These are phyloP conservation scores for Ophiosphaerella herpotricha DNA, from an alignment of 2,329 filamentous ascomycete species.

Conservation along the genomic window DNA sequence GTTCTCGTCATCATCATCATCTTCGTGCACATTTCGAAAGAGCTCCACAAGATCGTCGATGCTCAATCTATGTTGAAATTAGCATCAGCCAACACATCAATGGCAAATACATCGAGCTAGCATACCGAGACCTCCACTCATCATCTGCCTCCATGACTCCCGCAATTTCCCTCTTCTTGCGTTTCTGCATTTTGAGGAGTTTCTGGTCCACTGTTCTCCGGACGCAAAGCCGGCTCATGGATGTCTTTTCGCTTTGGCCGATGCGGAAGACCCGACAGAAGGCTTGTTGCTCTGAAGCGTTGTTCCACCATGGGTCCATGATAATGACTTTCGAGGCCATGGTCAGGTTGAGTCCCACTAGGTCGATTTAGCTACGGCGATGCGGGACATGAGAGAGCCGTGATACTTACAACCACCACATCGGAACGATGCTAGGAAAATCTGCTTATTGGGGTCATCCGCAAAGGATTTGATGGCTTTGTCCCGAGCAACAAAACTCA, in stretches of 20 bases:
- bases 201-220: slow-evolving; percentile 62
- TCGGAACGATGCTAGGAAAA: slow-evolving; percentile 62
- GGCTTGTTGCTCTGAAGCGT: slow-evolving; percentile 64
- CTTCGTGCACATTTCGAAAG: slow-evolving; percentile 31
- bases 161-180: slow-evolving; percentile 56
- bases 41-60: slow-evolving; percentile 51
- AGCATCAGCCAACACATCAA: not conserved
- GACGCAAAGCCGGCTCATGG: slow-evolving; percentile 63
- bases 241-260: slow-evolving; percentile 65
- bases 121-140: slow-evolving; percentile 4
- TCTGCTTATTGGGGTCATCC: slow-evolving; percentile 42
- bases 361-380: too few relatives aligned
- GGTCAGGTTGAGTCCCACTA: slow-evolving; percentile 61
- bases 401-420: slow-evolving; percentile 55
- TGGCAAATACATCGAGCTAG: not conserved
- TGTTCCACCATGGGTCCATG: slow-evolving; percentile 64
- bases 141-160: slow-evolving; percentile 49
- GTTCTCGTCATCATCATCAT: too few relatives aligned
- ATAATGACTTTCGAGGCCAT: slow-evolving; percentile 57
- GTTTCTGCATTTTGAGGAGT: slow-evolving; percentile 60
- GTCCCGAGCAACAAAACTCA: slow-evolving; percentile 51
- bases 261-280: slow-evolving; percentile 67
- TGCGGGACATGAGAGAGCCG: too few relatives aligned
- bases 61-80: slow-evolving; percentile 24
- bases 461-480: slow-evolving; percentile 55